These are phyloP conservation scores for Candida endomychidarum DNA, from an alignment of 805 yeast species.

Conservation along the genomic window DNA sequence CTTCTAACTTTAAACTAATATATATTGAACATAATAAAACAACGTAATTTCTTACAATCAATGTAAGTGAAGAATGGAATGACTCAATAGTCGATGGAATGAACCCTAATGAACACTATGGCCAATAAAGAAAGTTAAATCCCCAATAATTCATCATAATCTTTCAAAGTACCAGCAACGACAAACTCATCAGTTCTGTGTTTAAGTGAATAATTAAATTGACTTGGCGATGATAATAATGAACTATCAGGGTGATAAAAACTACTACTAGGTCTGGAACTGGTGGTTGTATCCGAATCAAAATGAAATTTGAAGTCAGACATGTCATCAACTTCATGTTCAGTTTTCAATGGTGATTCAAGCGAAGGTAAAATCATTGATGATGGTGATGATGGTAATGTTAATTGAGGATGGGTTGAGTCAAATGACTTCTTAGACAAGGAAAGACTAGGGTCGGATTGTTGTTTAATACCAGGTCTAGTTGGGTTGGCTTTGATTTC, in stretches of 20 bases:
- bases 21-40: too few species aligned
- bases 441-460: background rate
- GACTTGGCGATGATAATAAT: background rate
- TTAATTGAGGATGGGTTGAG: background rate
- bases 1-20: too few species aligned
- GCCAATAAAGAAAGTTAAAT: background rate
- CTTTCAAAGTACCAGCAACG: background rate
- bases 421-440: background rate
- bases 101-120: too few species aligned
- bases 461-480: background rate
- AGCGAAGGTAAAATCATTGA: background rate
- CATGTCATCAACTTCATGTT: background rate
- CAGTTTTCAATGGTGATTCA: background rate
- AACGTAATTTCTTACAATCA: too few species aligned
- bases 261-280: background rate
- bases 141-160: constrained; percentile 1
- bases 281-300: background rate
- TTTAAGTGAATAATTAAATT: constrained; percentile 1
- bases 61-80: background rate
- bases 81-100: too few species aligned
- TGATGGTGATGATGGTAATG: constrained; percentile 5
- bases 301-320: constrained; percentile 2
- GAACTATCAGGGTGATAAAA: background rate
- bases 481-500: too few species aligned
- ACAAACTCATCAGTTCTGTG: background rate